Base-by-base conservation (phyloP, 2,329 filamentous ascomycete genomes). In the Sphaceloma murrayae region DNA sequence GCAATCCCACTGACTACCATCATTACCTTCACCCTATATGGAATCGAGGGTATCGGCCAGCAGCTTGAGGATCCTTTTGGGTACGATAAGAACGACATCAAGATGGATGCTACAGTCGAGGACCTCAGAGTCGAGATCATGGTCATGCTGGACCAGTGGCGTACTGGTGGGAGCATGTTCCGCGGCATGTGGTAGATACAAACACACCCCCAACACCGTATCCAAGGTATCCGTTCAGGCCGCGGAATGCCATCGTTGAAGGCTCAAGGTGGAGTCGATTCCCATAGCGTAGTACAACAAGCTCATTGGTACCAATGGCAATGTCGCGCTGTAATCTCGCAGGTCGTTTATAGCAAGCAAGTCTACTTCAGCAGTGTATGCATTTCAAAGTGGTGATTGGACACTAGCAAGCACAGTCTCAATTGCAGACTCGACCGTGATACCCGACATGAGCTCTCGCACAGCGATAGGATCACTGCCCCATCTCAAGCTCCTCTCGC, bases 401-500 rank as follows among this genome's bases (percentile, higher is more conserved):
- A 79, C 65, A 43, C 67, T 66, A 22, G 65, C 63, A n/a, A 79
- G 55, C 10, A 78, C 73, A 33, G 75, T 70, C 39, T 78, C 74
- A 32, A 80, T 67, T 2, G 77, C 73, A 48, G 68, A 67, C 40
- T 75, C 73, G 2, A 70, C 64, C 1, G 67, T 74, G 2, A 76
- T 62, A 22, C 68, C 68, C 3, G 81, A 75, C 2, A 95, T 63
- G 38, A 87, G 53, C 11, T 73, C 69, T 51, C 74, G 70, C 1
- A 95, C 76, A 3, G 83, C 82, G 21, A 73, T 70, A 0, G 82
- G 53, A 43, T 82, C 78, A 60, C 89, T 95, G 0, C 91, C 91
- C 78, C 93, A 98, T 60, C 94, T 85, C 68, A 94, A 74, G 59
- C 87, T 95, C 36, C 87, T 73, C 65, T 96, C 91, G 46, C 78